Evolutionary conservation across 805 yeast genomes (phyloP), one percentile per base, ranked within the genome.

Genomic region (Yarrowia porcina): DNA sequence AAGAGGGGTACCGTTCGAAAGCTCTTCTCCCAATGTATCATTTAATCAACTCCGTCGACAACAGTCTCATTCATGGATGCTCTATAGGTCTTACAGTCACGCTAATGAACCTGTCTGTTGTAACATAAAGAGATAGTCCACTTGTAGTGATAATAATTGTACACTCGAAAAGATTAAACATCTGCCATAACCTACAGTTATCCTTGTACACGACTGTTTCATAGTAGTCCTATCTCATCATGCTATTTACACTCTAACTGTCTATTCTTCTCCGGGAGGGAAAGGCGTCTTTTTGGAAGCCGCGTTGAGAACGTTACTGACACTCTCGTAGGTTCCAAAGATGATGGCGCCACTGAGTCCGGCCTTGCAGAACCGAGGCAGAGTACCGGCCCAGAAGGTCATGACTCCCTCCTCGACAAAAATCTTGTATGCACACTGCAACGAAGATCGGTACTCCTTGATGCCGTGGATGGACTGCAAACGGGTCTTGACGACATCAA

Each of bases 401-500:
- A 41, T 59, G 25, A 67, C 57, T 54, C 82, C 83, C 65, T 80
- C 79, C 44, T 71, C 73, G n/a, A 69, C 65, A 66, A 74, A 73
- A 7, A 76, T 68, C 41, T 70, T 63, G 67, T 74, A 75, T 12
- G 75, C 69, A 62, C 78, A 73, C 20, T 67, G 61, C 44, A 76
- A 57, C 39, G 76, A 71, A 62, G 73, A 70, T 3, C 75, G 71
- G 65, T 78, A 76, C 20, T 69, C 67, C 59, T 66, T 65, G 18
- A 71, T 65, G 18, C 76, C 79, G 50, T 74, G 71, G 12, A 73
- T 67, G n/a, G 90, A 83, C 74, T 91, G 97, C 83, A 91, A 83
- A 70, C 96, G 82, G 2, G 97, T 83, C 76, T 92, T 92, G 52
- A 92, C 75, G 2, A 90, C 89, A 75, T 92, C 97, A 28, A 92